Conservation (phyloP, 164 flowering plant genomes). For the Chimonanthus salicifolius region DNA sequence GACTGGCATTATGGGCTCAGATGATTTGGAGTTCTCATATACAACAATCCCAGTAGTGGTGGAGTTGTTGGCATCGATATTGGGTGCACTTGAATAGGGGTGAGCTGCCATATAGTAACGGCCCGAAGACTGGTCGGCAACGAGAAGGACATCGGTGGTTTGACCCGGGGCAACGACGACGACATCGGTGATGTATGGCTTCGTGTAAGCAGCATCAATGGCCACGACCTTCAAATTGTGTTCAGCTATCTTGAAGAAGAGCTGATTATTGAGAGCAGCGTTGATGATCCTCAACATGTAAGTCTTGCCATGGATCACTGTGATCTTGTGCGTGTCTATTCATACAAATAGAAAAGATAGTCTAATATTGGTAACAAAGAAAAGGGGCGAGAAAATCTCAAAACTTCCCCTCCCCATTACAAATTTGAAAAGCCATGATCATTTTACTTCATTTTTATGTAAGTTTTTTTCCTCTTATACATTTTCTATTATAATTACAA, state of each 20-base stretch:
- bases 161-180: slow-evolving; percentile 66
- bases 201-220: slow-evolving; percentile 60
- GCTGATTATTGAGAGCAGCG: slow-evolving; percentile 75
- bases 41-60: slow-evolving; percentile 38
- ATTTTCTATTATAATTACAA: no score
- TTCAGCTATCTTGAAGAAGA: slow-evolving; percentile 64
- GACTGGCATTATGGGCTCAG: slow-evolving; percentile 43
- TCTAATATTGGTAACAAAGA: no score
- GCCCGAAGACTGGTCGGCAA: slow-evolving; percentile 36
- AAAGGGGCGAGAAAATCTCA: no score
- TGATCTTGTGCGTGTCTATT: slow-evolving; percentile 37
- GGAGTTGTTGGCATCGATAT: slow-evolving; percentile 31
- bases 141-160: slow-evolving; percentile 58
- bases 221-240: slow-evolving; percentile 70
- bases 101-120: slow-evolving; percentile 64
- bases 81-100: slow-evolving; percentile 31
- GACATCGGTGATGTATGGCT: slow-evolving; percentile 51
- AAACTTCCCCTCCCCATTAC: no score
- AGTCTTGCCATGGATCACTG: slow-evolving; percentile 50
- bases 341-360: background rate
- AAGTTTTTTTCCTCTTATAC: no score
- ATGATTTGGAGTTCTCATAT: slow-evolving; percentile 19
- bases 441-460: no score
- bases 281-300: slow-evolving; percentile 74
- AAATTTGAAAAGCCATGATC: no score